Percentiles rank a stretch among this genome's conserved stretches.
These are phyloP conservation scores for Jatropha multifida DNA, from an alignment of 441 rosid genomes.

Conservation along the genomic window DNA sequence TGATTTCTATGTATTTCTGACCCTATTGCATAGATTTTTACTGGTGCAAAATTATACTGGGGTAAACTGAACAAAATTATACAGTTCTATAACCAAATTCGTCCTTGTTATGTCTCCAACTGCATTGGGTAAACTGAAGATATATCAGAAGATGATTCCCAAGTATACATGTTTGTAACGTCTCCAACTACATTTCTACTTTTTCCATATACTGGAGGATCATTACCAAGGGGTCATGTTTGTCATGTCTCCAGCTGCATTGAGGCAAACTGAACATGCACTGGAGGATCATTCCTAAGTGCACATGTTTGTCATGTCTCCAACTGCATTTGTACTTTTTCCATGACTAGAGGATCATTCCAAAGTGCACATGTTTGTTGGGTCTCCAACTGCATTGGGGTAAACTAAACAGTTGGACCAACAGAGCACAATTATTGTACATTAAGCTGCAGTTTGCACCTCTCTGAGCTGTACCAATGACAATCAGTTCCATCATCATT, in stretches of 20 bases:
- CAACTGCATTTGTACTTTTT: neutral
- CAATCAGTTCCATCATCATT: neutral
- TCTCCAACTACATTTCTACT: neutral
- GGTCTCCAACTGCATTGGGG: neutral
- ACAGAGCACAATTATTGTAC: neutral
- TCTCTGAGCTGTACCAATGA: neutral
- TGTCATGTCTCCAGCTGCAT: neutral
- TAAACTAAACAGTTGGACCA: neutral
- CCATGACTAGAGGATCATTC: neutral
- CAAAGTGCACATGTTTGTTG: neutral
- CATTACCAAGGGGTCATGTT: neutral
- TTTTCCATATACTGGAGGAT: neutral
- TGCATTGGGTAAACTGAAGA: too few species aligned
- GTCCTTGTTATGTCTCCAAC: neutral
- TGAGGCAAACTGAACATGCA: too few species aligned
- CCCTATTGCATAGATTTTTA: too few species aligned
- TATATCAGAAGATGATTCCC: too few species aligned
- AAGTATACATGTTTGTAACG: too few species aligned
- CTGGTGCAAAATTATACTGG: too few species aligned
- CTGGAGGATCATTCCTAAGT: too few species aligned
- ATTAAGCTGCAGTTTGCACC: too few species aligned
- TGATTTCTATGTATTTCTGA: too few species aligned
- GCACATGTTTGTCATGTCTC: too few species aligned
- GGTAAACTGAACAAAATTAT: too few species aligned
- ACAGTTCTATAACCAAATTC: too few species aligned